Conservation (phyloP, 164 flowering plant species). For the Sedum album region DNA sequence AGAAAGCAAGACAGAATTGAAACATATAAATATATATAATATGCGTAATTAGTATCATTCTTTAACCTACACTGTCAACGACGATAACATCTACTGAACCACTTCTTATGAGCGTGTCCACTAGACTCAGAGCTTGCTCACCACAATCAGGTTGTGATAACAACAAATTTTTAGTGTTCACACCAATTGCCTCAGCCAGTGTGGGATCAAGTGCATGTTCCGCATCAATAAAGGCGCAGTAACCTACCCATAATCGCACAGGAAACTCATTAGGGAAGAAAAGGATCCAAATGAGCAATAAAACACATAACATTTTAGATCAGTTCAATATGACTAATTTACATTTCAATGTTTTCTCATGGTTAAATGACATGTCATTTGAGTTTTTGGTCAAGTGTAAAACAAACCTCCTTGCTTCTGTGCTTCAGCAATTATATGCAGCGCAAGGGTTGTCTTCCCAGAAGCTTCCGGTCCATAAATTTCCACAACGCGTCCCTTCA, state of each 20-base stretch:
- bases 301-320: too few relatives aligned
- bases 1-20: neutral
- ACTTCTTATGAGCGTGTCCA: conserved; percentile 6
- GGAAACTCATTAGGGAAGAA: neutral
- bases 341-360: too few relatives aligned
- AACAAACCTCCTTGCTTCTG: conserved; percentile 81
- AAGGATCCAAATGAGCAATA: too few relatives aligned
- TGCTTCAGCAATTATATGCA: conserved; percentile 92
- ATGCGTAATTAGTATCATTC: neutral
- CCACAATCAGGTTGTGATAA: conserved; percentile 9
- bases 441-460: conserved; percentile 95
- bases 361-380: too few relatives aligned
- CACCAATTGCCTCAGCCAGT: conserved; percentile 10
- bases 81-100: conserved; percentile 9
- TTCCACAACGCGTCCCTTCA: conserved; percentile 93
- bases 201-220: conserved; percentile 11
- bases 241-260: neutral
- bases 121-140: conserved; percentile 7
- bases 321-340: too few relatives aligned
- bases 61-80: conserved; percentile 6
- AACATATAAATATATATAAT: neutral
- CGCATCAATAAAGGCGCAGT: conserved; percentile 8
- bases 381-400: neutral
- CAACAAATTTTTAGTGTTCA: conserved; percentile 1
- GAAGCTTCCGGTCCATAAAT: conserved; percentile 99